Evolutionary conservation across 2,329 filamentous ascomycete genomes (phyloP), one percentile per base, ranked within the genome.

Genomic region (Talaromyces sp.): DNA sequence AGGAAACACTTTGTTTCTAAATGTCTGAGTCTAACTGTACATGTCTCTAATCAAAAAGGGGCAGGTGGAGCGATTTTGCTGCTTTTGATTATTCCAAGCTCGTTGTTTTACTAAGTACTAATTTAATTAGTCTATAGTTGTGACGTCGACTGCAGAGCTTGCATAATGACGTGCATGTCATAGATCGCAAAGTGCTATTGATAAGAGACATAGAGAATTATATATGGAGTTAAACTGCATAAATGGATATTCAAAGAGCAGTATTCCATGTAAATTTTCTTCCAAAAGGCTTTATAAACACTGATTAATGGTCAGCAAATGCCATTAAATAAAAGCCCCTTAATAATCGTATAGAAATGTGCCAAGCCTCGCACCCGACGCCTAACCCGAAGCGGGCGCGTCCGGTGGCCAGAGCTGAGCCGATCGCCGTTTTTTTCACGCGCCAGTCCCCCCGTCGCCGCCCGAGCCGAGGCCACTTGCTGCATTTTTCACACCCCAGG

Each of bases 371-470:
- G 33, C 14, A 42, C 44, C n/a, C 44, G 44, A 36, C 44, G 44
- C 44, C 16, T 27, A 47, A 36, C 44, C 44, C n/a, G 23, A 47
- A 47, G n/a, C 44, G 44, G 44, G 44, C n/a, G 44, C n/a, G 10
- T 12, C 7, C 18, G 44, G 44, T 27, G n/a, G n/a, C 9, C 44
- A 27, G 16, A 18, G 44, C 44, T 18, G 44, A 23, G n/a, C 14
- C n/a, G 42, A 47, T 47, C 42, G 44, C 44, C 23, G 44, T 47
- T 42, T 42, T 56, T 56, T 56, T 50, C 59, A 61, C 59, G 59
- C 59, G 59, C 53, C 42, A 9, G 34, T 14, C 59, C 27, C 23
- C 44, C 27, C 56, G 30, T 23, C 6, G n/a, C 56, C 36, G 16
- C 44, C 44, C 36, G 14, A 57, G 53, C 59, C 59, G 53, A 51